phyloP scores from a whole-genome alignment of 2,329 filamentous ascomycete species.

The Lachnellula subtilissima region DNA sequence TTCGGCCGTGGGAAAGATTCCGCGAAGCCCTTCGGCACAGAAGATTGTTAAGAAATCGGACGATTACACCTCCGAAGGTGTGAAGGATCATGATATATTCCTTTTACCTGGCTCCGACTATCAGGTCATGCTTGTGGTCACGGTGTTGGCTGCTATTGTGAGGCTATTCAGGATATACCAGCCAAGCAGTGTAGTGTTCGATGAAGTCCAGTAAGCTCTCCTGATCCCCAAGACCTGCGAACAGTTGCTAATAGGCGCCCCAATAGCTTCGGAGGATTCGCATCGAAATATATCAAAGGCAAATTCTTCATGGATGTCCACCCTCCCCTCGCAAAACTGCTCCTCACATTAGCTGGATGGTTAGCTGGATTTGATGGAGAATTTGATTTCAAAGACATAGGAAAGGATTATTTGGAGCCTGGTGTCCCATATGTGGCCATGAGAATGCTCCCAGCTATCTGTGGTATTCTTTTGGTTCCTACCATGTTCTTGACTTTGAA shows the following conservation, averaged over 20 bases:
- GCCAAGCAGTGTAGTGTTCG: constrained; percentile 93
- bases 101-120: constrained; percentile 80
- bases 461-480: constrained; percentile 82
- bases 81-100: constrained; percentile 89
- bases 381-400: constrained; percentile 99
- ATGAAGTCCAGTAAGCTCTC: constrained; percentile 91
- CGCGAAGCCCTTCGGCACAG: constrained; percentile 12
- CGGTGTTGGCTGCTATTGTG: constrained; percentile 70
- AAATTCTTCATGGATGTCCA: constrained; percentile 99
- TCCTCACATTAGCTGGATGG: constrained; percentile 93
- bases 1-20: constrained; percentile 10
- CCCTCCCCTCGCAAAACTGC: constrained; percentile 90
- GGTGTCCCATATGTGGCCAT: constrained; percentile 96
- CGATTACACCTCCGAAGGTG: constrained; percentile 72
- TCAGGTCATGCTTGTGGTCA: constrained; percentile 67
- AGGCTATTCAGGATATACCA: constrained; percentile 95
- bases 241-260: constrained; percentile 14
- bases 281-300: constrained; percentile 98
- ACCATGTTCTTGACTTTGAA: constrained; percentile 94
- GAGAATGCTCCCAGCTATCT: constrained; percentile 86
- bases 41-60: constrained; percentile 26
- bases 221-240: neutral
- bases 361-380: constrained; percentile 89
- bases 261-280: constrained; percentile 89
- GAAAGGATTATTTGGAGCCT: constrained; percentile 95